Evolutionary conservation across 2,329 filamentous ascomycete genomes (phyloP), one percentile per base, ranked within the genome.

Genomic region (Neurospora sp.): DNA sequence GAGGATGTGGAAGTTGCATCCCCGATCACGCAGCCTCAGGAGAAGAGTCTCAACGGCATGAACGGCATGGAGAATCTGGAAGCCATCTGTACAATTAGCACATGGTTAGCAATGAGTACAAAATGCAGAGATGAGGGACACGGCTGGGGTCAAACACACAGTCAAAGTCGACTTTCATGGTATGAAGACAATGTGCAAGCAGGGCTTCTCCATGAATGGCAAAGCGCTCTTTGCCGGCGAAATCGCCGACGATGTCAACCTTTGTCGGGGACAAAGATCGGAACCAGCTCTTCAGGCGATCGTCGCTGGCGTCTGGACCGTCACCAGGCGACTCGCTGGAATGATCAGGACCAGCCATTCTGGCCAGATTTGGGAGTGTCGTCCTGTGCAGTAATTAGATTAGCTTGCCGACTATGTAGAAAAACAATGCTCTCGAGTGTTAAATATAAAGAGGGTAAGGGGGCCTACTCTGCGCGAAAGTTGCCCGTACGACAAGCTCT

Each of bases 191-290:
- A 70, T 91, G 80, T 7, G 87, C 80, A 11, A 93, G 80, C n/a
- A 93, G 78, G 0, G 90, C 90, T 75, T 94, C 90, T 38, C 91
- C 91, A 73, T 93, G 90, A 38, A 93, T 85, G 28, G 90, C 81
- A 76, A 93, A 93, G 11, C 90, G 82, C 76, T 93, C 91, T 71
- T 87, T 87, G 28, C 91, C 91, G 3, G 90, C 90, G 78, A 91
- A 93, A 76, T 93, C 91, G 52, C 91, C 90, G 4, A 93, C 86
- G 2, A 93, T 84, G 74, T 92, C 89, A 38, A 91, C 83, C n/a
- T 72, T 75, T 7, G 77, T 76, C 3, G 79, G 76, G 15, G 67
- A 72, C 36, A 75, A 68, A 33, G 70, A 69, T 10, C 70, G 68
- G 68, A 73, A 72, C 73, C 73, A 74, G 52, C 28, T 62, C 52